phyloP scores from a whole-genome alignment of 2,329 filamentous ascomycete species.

The Trichoderma arundinaceum region DNA sequence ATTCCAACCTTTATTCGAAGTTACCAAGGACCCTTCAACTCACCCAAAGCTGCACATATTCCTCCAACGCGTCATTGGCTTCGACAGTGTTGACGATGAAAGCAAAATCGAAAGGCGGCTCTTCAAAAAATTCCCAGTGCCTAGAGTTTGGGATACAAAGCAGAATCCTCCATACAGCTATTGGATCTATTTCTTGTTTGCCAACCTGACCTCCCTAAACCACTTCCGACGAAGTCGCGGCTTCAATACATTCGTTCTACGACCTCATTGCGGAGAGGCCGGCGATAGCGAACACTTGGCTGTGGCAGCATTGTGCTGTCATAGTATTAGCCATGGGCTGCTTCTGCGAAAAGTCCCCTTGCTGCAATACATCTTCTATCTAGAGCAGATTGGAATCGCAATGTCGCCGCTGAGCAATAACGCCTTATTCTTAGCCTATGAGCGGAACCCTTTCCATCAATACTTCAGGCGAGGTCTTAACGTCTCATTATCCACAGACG shows the following conservation, averaged over 20 bases:
- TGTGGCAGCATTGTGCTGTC: slow-evolving; percentile 86
- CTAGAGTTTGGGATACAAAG: slow-evolving; percentile 84
- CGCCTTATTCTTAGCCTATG: slow-evolving; percentile 92
- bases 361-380: slow-evolving; percentile 98
- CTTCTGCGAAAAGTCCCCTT: slow-evolving; percentile 91
- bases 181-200: slow-evolving; percentile 97
- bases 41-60: slow-evolving; percentile 96
- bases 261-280: slow-evolving; percentile 95
- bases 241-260: slow-evolving; percentile 92
- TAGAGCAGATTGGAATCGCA: slow-evolving; percentile 96
- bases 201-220: slow-evolving; percentile 92
- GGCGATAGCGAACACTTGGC: slow-evolving; percentile 96
- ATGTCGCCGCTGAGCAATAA: slow-evolving; percentile 99
- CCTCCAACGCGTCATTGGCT: slow-evolving; percentile 91
- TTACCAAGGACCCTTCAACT: slow-evolving; percentile 81
- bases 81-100: slow-evolving; percentile 97
- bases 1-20: slow-evolving; percentile 93
- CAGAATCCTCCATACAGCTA: slow-evolving; percentile 99
- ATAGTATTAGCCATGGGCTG: slow-evolving; percentile 96
- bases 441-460: slow-evolving; percentile 92
- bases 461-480: slow-evolving; percentile 96
- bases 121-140: slow-evolving; percentile 94
- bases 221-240: slow-evolving; percentile 87
- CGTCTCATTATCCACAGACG: slow-evolving; percentile 94
- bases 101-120: slow-evolving; percentile 93